Percentiles rank a stretch among this genome's conserved stretches.
These are phyloP conservation scores for Cubamyces sp. DNA, from an alignment of 768 basidiomycete genomes.

Conservation along the genomic window DNA sequence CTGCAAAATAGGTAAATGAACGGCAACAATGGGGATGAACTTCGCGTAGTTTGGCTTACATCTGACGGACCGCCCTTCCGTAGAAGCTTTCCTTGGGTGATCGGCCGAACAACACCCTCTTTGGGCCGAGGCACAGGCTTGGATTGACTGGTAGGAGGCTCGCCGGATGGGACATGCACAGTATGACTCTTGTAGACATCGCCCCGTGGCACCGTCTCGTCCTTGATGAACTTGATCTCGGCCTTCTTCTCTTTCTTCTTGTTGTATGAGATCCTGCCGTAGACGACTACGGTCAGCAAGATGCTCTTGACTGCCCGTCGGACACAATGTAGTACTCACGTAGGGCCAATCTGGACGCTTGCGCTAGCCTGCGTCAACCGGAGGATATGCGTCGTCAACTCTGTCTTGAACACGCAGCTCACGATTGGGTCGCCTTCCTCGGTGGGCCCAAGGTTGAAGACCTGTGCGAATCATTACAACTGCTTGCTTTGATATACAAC, in stretches of 20 bases:
- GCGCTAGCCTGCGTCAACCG: slow-evolving; percentile 80
- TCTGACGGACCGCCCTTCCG: slow-evolving; percentile 75
- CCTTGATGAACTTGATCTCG: slow-evolving; percentile 84
- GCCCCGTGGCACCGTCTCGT: slow-evolving; percentile 77
- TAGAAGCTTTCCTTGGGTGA: slow-evolving; percentile 82
- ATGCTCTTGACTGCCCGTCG: too few species aligned
- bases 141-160: slow-evolving; percentile 80
- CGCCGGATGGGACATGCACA: slow-evolving; percentile 87
- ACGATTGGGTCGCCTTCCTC: slow-evolving; percentile 97
- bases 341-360: slow-evolving; percentile 71
- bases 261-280: slow-evolving; percentile 74
- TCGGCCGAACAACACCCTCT: slow-evolving; percentile 81
- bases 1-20: slow-evolving; percentile 12
- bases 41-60: slow-evolving; percentile 17
- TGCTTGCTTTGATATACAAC: background rate
- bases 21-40: too few species aligned
- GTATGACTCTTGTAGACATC: slow-evolving; percentile 94
- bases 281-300: background rate
- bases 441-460: slow-evolving; percentile 72
- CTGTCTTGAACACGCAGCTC: slow-evolving; percentile 94
- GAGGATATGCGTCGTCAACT: slow-evolving; percentile 81
- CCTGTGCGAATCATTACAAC: slow-evolving; percentile 44
- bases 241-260: slow-evolving; percentile 98
- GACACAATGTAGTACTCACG: too few species aligned
- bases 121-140: slow-evolving; percentile 87